Base-by-base conservation (phyloP, 2,329 filamentous ascomycete species). In the Parafenestella ontariensis region DNA sequence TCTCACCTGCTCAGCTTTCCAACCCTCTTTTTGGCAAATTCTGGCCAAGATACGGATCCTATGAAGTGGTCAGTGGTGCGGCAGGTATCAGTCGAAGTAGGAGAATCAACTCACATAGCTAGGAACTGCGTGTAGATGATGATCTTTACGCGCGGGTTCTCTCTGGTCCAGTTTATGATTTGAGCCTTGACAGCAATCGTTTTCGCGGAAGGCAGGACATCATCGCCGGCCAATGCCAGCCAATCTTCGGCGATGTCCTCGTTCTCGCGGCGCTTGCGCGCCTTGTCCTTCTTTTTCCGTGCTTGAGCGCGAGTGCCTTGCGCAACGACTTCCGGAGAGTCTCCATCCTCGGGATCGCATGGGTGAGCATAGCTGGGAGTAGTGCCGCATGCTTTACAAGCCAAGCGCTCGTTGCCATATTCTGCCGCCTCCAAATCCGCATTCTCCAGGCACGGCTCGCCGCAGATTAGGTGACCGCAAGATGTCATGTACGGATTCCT, bases 101-200 rank as follows among this genome's bases (percentile, higher is more conserved):
- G 13, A 1, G 9, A 5, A 9, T 10, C 5, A 1, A 58, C 68
- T 63, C 56, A 73, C 61, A 87, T 81, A 2, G 78, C 72, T 2
- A 83, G 69, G 54, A 85, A 89, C 59, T 88, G 84, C 0, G 82
- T 84, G 59, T 87, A 89, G 41, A 88, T 72, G 52, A 84, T 84
- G 41, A 87, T 80, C 69, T 89, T 88, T 36, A 79, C 78, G 0
- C 75, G 46, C 0, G 76, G 75, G 3, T 81, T 78, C 11, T 82
- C 75, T 1, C 71, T 52, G 1, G 76, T 41, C 80, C 79, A 82
- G 23, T 78, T 77, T 26, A 81, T 53, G 11, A 82, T 69, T 50
- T 80, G 78, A 0, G 76, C 73, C 48, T 81, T 82, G 65, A 79
- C 63, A 0, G 79, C 79, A 8, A 77, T 61, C 0, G 79, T 82